Base-by-base conservation (phyloP, 2,329 filamentous ascomycete genomes). In the Xenoacremonium recifei region DNA sequence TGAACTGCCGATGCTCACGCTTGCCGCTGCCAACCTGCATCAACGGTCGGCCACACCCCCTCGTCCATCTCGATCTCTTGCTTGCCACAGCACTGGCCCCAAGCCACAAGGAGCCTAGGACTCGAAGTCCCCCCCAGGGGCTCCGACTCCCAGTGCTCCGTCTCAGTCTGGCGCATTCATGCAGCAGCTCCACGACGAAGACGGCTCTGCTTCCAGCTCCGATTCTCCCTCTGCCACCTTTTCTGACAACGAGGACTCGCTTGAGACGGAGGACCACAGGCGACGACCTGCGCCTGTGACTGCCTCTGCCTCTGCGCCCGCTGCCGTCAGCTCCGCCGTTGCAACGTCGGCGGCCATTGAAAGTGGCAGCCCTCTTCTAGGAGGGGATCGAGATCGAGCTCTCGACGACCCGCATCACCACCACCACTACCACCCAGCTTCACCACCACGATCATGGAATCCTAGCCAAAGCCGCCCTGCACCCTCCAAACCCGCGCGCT, bases 121-220 rank as follows among this genome's bases (percentile, higher is more conserved):
- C 43, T 57, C 52, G 48, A 50, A 48, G 54, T 57, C 54, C 52
- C 33, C 49, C 50, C 49, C 41, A 7, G 50, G 50, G 52, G 50
- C 50, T 54, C 54, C 47, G 54, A 56, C 50, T 57, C n/a, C n/a
- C n/a, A n/a, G n/a, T n/a, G n/a, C n/a, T n/a, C 49, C 52, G 52
- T 51, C 42, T 37, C 48, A 40, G 44, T 49, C 48, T 51, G 53
- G 54, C 56, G 58, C 47, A 51, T 64, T 62, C 49, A 64, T 64
- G 61, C 61, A 57, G 49, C 53, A 58, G 44, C 46, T 47, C 44
- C 39, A 42, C 39, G 44, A 39, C 43, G n/a, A n/a, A n/a, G 42
- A 48, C 38, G 38, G 45, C 36, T 45, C 45, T 44, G 40, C 40
- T 35, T 48, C 55, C 34, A 52, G 44, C 29, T 6, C 10, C 29